Conservation (phyloP, 78 protist genomes). For the Emiliania huxleyi region DNA sequence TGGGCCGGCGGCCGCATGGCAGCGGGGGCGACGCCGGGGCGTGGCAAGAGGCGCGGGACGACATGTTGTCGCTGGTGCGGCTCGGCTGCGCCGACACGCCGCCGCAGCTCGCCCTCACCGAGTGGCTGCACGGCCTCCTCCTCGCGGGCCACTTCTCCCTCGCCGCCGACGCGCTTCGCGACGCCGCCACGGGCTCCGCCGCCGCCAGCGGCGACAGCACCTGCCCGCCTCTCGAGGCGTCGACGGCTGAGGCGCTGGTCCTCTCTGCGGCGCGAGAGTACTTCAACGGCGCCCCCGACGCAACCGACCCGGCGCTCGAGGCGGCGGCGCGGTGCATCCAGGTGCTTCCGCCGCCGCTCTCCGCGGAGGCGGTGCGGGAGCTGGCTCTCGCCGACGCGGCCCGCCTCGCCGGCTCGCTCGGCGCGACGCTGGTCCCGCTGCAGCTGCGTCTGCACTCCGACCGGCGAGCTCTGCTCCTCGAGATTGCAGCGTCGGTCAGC, state of each 20-base stretch:
- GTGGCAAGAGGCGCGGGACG: neutral
- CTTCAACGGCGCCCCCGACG: neutral
- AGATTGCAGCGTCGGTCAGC: neutral
- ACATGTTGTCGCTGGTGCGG: neutral
- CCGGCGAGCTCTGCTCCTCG: neutral
- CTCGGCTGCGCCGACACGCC: neutral
- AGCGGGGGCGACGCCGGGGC: neutral
- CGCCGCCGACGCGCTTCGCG: neutral
- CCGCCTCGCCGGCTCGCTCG: neutral
- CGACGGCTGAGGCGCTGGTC: neutral
- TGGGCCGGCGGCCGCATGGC: neutral
- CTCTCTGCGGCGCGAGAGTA: neutral
- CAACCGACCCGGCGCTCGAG: neutral
- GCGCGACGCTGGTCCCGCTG: neutral
- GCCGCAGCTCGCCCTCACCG: neutral
- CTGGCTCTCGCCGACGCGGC: neutral
- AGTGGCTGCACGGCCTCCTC: neutral
- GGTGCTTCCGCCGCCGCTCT: neutral
- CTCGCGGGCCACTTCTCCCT: neutral
- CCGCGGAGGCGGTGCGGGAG: neutral
- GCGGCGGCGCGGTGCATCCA: neutral
- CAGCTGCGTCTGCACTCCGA: neutral
- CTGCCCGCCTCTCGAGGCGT: neutral
- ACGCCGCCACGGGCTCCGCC: neutral
- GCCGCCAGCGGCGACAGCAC: neutral